Evolutionary conservation across 208 protist genomes (phyloP).

Genomic region (Leishmania arabica): DNA sequence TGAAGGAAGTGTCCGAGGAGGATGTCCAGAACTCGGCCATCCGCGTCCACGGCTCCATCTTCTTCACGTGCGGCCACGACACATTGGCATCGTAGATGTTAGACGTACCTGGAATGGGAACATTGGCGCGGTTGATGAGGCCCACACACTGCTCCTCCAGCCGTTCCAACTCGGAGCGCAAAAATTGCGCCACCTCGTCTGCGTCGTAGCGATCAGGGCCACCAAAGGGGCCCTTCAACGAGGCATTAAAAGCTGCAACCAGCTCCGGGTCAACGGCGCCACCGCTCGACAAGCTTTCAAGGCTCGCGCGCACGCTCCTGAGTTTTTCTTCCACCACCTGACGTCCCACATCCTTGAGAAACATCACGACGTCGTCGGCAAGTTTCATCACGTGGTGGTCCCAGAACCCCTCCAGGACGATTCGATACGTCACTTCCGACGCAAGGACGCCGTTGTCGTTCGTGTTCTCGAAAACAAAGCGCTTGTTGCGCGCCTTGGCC

Average conservation of each 20-base stretch:
- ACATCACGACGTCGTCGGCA: constrained; percentile 86
- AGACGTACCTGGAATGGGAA: constrained; percentile 67
- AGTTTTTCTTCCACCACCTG: constrained; percentile 83
- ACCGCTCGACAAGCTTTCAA: constrained; percentile 34
- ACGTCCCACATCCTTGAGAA: constrained; percentile 81
- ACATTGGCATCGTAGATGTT: constrained; percentile 85
- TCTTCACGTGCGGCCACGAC: constrained; percentile 86
- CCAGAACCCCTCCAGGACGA: constrained; percentile 87
- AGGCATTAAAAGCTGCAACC: constrained; percentile 53
- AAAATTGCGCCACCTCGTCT: constrained; percentile 85
- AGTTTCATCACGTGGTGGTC: constrained; percentile 91
- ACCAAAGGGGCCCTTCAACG: constrained; percentile 70
- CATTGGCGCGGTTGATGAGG: constrained; percentile 86
- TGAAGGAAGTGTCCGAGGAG: constrained; percentile 84
- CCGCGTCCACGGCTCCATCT: constrained; percentile 87
- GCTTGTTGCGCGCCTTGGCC: constrained; percentile 79
- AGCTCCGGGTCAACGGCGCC: constrained; percentile 69
- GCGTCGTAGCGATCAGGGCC: constrained; percentile 55
- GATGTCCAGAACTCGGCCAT: constrained; percentile 91
- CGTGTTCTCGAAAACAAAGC: constrained; percentile 88
- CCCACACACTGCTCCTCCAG: constrained; percentile 85
- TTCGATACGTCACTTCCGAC: constrained; percentile 84
- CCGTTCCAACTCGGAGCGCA: constrained; percentile 62
- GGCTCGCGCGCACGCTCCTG: constrained; percentile 51
- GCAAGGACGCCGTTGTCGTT: constrained; percentile 46